phyloP scores from a whole-genome alignment of 2,329 filamentous ascomycete species.

The Xylariaceae sp. region DNA sequence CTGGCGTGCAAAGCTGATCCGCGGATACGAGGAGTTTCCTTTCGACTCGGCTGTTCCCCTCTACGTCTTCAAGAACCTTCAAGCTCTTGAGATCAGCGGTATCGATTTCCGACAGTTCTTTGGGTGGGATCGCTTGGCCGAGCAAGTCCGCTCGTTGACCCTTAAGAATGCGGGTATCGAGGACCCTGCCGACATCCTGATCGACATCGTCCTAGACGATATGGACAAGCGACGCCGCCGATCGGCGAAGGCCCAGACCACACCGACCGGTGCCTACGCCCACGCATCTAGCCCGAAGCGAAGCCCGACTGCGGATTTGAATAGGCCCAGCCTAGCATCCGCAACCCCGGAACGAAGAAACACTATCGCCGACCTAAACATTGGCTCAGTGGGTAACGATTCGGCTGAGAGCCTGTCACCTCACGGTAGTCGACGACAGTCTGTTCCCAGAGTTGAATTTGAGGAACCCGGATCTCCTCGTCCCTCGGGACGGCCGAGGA shows the following conservation, averaged over 20 bases:
- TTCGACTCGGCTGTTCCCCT: constrained; percentile 96
- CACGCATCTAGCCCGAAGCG: constrained; percentile 51
- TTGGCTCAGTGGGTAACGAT: constrained; percentile 56
- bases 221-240: constrained; percentile 87
- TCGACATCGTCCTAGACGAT: constrained; percentile 92
- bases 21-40: constrained; percentile 94
- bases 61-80: constrained; percentile 96
- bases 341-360: constrained; percentile 51
- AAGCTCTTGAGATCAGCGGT: constrained; percentile 87
- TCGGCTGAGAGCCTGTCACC: constrained; percentile 36
- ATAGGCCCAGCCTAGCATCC: constrained; percentile 63
- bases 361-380: constrained; percentile 44
- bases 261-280: constrained; percentile 68
- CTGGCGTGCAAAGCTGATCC: constrained; percentile 82
- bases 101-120: constrained; percentile 96
- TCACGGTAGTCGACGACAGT: constrained; percentile 37
- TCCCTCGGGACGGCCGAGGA: constrained; percentile 55
- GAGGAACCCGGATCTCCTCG: constrained; percentile 42
- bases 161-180: constrained; percentile 84
- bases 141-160: constrained; percentile 84
- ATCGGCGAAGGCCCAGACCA: constrained; percentile 79
- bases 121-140: constrained; percentile 90
- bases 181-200: constrained; percentile 82
- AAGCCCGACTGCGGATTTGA: constrained; percentile 62
- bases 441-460: constrained; percentile 41